These are phyloP conservation scores for Solanum raphanifolium DNA, from an alignment of 257 asterid genomes.

Conservation along the genomic window DNA sequence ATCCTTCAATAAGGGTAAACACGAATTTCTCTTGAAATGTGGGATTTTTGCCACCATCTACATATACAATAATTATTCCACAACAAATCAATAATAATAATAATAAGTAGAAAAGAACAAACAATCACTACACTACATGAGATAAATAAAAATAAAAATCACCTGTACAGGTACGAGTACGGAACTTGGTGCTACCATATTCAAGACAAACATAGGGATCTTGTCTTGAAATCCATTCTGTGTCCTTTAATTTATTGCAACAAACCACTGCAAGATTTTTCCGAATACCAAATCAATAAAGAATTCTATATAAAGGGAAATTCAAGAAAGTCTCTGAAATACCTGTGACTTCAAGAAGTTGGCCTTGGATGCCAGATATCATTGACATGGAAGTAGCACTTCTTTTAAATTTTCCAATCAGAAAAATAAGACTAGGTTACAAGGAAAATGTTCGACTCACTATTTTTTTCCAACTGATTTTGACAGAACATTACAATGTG, in stretches of 20 bases:
- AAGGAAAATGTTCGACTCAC: neutral
- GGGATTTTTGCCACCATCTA: conserved; percentile 91
- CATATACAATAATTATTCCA: neutral
- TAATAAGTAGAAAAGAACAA: neutral
- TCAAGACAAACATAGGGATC: conserved; percentile 93
- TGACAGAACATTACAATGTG: neutral
- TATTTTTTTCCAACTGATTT: neutral
- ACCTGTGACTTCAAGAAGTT: conserved; percentile 84
- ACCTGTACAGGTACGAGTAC: conserved; percentile 98
- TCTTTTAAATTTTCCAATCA: neutral
- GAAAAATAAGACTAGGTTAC: no score
- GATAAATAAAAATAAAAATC: neutral
- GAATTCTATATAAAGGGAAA: neutral
- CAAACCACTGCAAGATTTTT: conserved; percentile 46
- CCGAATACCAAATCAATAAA: neutral
- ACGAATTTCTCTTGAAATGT: conserved; percentile 94
- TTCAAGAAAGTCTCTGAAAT: neutral
- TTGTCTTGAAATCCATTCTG: conserved; percentile 91
- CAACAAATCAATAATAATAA: neutral
- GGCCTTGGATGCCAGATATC: conserved; percentile 76
- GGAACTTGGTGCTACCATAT: conserved; percentile 56
- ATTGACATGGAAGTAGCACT: conserved; percentile 49
- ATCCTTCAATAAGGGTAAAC: conserved; percentile 77
- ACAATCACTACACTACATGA: neutral
- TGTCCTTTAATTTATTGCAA: conserved; percentile 64